Conservation (phyloP, 208 protist species). For the Leishmania amazonensis region DNA sequence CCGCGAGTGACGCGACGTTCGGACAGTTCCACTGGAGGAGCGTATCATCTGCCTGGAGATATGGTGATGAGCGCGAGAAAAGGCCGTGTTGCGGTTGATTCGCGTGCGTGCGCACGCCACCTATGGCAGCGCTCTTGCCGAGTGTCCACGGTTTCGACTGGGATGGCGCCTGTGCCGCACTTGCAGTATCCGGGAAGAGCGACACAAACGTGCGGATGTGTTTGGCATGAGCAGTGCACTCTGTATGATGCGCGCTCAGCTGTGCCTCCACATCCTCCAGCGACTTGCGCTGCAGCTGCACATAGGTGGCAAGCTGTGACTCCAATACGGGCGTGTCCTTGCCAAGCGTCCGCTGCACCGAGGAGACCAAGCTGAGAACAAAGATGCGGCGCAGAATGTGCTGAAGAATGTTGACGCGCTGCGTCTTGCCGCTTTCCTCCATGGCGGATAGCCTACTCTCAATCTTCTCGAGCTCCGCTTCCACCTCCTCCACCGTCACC, state of each 20-base stretch:
- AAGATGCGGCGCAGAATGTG: conserved; percentile 33
- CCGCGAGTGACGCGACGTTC: conserved; percentile 9
- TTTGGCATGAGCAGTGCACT: conserved; percentile 9
- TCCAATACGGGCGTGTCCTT: conserved; percentile 24
- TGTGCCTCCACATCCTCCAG: conserved; percentile 32
- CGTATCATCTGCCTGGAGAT: conserved; percentile 1
- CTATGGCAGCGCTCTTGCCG: not conserved
- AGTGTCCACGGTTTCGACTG: not conserved
- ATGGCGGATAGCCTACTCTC: conserved; percentile 5
- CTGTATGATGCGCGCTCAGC: conserved; percentile 22
- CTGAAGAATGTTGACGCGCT: conserved; percentile 23
- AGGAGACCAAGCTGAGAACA: conserved; percentile 22
- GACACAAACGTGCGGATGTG: conserved; percentile 17
- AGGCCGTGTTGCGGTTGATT: not conserved
- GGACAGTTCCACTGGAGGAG: conserved; percentile 18
- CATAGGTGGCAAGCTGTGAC: conserved; percentile 28
- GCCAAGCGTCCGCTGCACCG: conserved; percentile 20
- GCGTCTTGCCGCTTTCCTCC: conserved; percentile 23
- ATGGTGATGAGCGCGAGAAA: not conserved
- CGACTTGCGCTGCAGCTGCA: conserved; percentile 31
- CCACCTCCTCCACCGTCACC: conserved; percentile 16
- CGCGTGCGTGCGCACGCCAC: not conserved
- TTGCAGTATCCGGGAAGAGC: not conserved
- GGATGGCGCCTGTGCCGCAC: not conserved
- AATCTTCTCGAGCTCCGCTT: conserved; percentile 16